Evolutionary conservation across 106 monocot genomes (phyloP).

Genomic region (Acorus gramineus): DNA sequence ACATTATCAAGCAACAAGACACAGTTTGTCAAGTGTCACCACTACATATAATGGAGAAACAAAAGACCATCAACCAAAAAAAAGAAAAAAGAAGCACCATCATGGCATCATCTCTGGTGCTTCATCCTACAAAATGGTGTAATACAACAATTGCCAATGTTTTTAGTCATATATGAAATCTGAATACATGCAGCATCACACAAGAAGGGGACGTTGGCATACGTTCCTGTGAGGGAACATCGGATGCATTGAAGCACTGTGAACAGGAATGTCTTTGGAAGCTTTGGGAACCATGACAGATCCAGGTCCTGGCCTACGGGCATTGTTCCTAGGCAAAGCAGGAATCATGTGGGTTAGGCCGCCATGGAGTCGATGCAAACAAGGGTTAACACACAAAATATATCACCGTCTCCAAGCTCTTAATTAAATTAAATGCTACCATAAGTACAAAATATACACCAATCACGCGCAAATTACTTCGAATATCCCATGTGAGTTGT

Average conservation of each 20-base stretch:
- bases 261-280: background rate
- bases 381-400: background rate
- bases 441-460: too few relatives aligned
- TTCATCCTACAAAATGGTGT: too few relatives aligned
- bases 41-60: too few relatives aligned
- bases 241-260: background rate
- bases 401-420: too few relatives aligned
- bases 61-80: too few relatives aligned
- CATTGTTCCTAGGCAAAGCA: background rate
- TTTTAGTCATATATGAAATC: constrained; percentile 17
- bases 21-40: too few relatives aligned
- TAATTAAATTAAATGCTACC: too few relatives aligned
- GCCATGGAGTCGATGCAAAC: constrained; percentile 25
- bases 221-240: background rate
- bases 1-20: too few relatives aligned
- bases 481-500: too few relatives aligned
- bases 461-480: too few relatives aligned
- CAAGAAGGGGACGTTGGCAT: background rate
- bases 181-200: background rate
- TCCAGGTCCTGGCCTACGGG: background rate
- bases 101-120: too few relatives aligned
- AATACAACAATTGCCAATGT: background rate
- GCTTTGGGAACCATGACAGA: constrained; percentile 14
- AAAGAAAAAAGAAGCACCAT: too few relatives aligned
- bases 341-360: constrained; percentile 18